A percentile compares a stretch with the other conserved stretches of the same genome.
Evolutionary conservation across 257 asterid species (phyloP).

Genomic region (Fraxinus pennsylvanica): DNA sequence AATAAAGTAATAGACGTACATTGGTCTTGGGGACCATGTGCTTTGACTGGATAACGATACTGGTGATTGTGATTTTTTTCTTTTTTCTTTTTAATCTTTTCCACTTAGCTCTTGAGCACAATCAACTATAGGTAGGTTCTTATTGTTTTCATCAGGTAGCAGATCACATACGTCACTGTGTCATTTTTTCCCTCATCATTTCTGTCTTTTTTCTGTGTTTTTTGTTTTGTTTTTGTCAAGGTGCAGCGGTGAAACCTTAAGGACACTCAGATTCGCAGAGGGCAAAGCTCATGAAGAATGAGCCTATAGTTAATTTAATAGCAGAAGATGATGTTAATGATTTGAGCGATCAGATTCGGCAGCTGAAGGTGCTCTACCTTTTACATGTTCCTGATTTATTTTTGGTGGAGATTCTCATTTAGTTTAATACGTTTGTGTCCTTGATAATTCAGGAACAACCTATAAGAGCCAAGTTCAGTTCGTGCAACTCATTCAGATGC

Average conservation of each 20-base stretch:
- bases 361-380: conserved; percentile 62
- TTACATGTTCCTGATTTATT: conserved; percentile 7
- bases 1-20: neutral
- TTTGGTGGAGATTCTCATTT: neutral
- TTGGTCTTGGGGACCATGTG: neutral
- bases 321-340: conserved; percentile 85
- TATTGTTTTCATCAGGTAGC: neutral
- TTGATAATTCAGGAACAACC: conserved; percentile 79
- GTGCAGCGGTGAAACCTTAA: conserved; percentile 58
- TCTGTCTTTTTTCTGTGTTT: neutral
- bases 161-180: too few relatives aligned
- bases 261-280: conserved; percentile 87
- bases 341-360: conserved; percentile 84
- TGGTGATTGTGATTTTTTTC: neutral
- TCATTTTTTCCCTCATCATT: neutral
- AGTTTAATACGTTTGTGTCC: conserved; percentile 14
- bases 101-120: neutral
- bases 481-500: conserved; percentile 45
- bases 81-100: neutral
- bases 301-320: conserved; percentile 81
- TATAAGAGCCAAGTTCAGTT: conserved; percentile 74
- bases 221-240: conserved; percentile 35
- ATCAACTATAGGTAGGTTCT: neutral
- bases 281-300: conserved; percentile 66
- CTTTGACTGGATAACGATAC: neutral